Conservation (phyloP, 2,329 filamentous ascomycete species). For the Exophiala viscosa region DNA sequence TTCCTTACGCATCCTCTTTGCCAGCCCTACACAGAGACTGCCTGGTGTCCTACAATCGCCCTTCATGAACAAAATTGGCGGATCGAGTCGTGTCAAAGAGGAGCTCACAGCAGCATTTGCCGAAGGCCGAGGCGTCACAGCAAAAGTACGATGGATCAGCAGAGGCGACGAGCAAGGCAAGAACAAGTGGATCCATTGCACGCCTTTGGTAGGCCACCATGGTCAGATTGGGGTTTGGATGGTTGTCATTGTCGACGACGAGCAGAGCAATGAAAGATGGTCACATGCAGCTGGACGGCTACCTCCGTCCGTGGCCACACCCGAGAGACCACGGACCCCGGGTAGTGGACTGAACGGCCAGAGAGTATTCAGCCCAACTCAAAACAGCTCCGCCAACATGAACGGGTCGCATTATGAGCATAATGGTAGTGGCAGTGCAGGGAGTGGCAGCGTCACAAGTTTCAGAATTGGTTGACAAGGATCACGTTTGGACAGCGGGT, state of each 20-base stretch:
- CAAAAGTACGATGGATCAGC: slow-evolving; percentile 68
- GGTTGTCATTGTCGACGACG: slow-evolving; percentile 68
- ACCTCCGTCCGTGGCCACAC: slow-evolving; percentile 14
- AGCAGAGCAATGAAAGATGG: slow-evolving; percentile 33
- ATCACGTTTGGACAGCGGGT: neutral
- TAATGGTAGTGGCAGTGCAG: slow-evolving; percentile 13
- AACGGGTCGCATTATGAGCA: slow-evolving; percentile 5
- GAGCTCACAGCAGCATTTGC: slow-evolving; percentile 59
- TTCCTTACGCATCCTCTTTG: slow-evolving; percentile 64
- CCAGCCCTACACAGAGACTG: slow-evolving; percentile 63
- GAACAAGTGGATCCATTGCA: slow-evolving; percentile 72
- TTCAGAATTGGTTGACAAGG: slow-evolving; percentile 16
- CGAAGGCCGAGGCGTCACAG: slow-evolving; percentile 67
- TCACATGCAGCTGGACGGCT: slow-evolving; percentile 11
- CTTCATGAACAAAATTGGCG: slow-evolving; percentile 44
- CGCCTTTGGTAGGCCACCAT: slow-evolving; percentile 64
- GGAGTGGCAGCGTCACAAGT: slow-evolving; percentile 20
- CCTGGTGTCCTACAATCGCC: slow-evolving; percentile 64
- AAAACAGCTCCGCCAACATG: slow-evolving; percentile 3
- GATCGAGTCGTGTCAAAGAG: slow-evolving; percentile 50
- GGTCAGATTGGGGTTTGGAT: slow-evolving; percentile 74
- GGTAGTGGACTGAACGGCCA: slow-evolving; percentile 3
- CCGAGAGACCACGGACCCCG: slow-evolving; percentile 12
- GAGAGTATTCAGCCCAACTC: slow-evolving; percentile 2
- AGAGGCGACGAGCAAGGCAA: slow-evolving; percentile 52